Percentiles rank a stretch among this genome's conserved stretches.
These are phyloP conservation scores for Patellifolia procumbens DNA, from an alignment of 179 eudicot species.

Conservation along the genomic window DNA sequence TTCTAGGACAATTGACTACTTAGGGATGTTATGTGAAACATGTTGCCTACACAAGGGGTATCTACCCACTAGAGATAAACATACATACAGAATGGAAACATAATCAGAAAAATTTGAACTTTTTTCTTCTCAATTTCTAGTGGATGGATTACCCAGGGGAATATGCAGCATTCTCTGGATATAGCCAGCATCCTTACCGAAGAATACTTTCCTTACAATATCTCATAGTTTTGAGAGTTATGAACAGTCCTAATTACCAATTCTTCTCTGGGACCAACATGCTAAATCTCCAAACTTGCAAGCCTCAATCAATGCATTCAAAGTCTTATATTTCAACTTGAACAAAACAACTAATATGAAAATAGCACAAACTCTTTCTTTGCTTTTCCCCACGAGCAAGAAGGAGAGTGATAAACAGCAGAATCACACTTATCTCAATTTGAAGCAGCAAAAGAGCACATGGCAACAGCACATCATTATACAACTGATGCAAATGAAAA, in stretches of 20 bases:
- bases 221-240: not conserved
- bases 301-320: not conserved
- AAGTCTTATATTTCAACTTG: not conserved
- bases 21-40: too few species aligned
- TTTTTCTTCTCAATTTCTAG: too few species aligned
- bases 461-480: not conserved
- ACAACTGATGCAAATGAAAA: not conserved
- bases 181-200: not conserved
- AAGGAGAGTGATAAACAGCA: not conserved
- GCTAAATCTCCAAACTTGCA: not conserved
- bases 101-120: too few species aligned
- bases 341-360: not conserved
- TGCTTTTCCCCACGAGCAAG: not conserved
- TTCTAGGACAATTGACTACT: not conserved
- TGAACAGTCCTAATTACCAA: not conserved
- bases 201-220: not conserved
- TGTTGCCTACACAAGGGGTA: too few species aligned
- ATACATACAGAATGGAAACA: too few species aligned
- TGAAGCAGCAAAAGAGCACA: not conserved
- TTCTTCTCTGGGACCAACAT: not conserved
- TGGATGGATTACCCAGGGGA: too few species aligned
- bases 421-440: not conserved
- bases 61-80: too few species aligned
- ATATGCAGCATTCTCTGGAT: too few species aligned
- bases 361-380: not conserved